Conservation (phyloP, 129 eudicot genomes). For the Pittosporum tobira region DNA sequence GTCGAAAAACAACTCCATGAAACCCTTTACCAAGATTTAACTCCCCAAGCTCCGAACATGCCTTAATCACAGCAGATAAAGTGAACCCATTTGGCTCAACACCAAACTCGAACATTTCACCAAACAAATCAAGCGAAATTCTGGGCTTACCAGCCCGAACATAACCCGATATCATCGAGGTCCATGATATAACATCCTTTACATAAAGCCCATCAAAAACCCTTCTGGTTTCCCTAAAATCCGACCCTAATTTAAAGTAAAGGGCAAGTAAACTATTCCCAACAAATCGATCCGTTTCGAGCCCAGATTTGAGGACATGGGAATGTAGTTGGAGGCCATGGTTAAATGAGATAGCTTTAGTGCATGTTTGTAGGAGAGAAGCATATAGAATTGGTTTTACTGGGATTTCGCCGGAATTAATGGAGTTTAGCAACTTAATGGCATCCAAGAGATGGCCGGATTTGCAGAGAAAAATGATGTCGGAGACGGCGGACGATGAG, state of each 20-base stretch:
- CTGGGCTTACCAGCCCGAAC: constrained; percentile 39
- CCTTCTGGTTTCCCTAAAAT: constrained; percentile 29
- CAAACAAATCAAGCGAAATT: constrained; percentile 30
- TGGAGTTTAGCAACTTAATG: constrained; percentile 36
- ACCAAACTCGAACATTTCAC: constrained; percentile 45
- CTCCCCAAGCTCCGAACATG: constrained; percentile 53
- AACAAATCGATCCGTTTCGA: constrained; percentile 57
- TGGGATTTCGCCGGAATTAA: constrained; percentile 13
- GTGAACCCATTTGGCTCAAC: constrained; percentile 68
- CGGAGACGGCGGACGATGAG: constrained; percentile 15
- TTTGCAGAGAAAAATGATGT: constrained; percentile 48
- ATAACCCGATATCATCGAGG: constrained; percentile 70
- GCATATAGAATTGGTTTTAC: constrained; percentile 70
- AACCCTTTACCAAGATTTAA: constrained; percentile 39
- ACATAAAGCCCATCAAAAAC: constrained; percentile 44
- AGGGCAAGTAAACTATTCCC: constrained; percentile 73
- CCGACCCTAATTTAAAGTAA: constrained; percentile 57
- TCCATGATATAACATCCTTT: constrained; percentile 77
- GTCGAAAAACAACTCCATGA: constrained; percentile 56
- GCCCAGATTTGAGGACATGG: constrained; percentile 56
- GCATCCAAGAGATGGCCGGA: constrained; percentile 43
- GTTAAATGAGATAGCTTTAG: constrained; percentile 27
- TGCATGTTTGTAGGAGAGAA: constrained; percentile 53
- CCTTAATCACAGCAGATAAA: constrained; percentile 70
- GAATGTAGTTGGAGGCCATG: constrained; percentile 62